phyloP scores from a whole-genome alignment of 345 rosid genomes.

The Rhodomyrtus tomentosa region DNA sequence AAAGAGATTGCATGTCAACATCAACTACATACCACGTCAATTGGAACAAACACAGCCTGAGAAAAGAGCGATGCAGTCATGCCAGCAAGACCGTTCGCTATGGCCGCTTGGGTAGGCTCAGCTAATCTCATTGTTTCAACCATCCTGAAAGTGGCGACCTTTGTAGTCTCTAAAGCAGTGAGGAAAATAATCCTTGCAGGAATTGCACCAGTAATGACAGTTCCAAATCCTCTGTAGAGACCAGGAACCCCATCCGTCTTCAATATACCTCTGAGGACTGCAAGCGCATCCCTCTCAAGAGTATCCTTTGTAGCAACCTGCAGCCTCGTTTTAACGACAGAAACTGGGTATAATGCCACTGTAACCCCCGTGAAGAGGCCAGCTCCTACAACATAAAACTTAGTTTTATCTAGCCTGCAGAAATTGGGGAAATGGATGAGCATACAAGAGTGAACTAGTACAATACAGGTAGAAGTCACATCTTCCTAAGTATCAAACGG shows the following conservation, averaged over 20 bases:
- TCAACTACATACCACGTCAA: slow-evolving; percentile 67
- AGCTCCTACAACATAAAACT: slow-evolving; percentile 87
- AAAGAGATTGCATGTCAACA: not conserved
- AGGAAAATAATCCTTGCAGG: slow-evolving; percentile 87
- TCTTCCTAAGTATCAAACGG: not conserved
- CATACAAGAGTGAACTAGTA: not conserved
- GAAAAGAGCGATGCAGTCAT: slow-evolving; percentile 80
- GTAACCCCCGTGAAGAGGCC: slow-evolving; percentile 95
- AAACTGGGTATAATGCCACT: slow-evolving; percentile 79
- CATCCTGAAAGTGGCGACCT: slow-evolving; percentile 62
- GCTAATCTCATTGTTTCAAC: slow-evolving; percentile 48
- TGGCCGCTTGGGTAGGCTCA: slow-evolving; percentile 83
- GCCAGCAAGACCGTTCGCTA: slow-evolving; percentile 94
- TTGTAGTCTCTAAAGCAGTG: slow-evolving; percentile 83
- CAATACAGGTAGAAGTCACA: not conserved
- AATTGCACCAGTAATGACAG: slow-evolving; percentile 85
- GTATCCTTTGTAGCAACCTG: slow-evolving; percentile 89
- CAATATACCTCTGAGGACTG: slow-evolving; percentile 63
- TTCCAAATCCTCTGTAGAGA: slow-evolving; percentile 90
- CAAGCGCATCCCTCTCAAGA: slow-evolving; percentile 59
- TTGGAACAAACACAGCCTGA: slow-evolving; percentile 87
- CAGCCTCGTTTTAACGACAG: slow-evolving; percentile 85
- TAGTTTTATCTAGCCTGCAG: slow-evolving; percentile 86
- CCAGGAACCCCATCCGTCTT: slow-evolving; percentile 89
- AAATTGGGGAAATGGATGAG: slow-evolving; percentile 5